Base-by-base conservation (phyloP, 768 basidiomycete genomes). In the Melanogaster broomeanus region DNA sequence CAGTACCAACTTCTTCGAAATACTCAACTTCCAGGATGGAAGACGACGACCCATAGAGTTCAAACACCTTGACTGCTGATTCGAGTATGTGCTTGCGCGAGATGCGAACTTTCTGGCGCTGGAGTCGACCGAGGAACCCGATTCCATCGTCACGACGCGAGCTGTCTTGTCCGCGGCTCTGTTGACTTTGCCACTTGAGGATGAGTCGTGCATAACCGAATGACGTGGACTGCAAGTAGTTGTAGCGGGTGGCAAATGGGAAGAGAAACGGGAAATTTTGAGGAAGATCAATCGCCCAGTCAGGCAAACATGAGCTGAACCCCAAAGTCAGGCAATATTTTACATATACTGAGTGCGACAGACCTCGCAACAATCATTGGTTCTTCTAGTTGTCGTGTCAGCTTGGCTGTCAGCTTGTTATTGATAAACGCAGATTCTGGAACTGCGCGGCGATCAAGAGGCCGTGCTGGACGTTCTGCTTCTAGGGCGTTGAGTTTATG, bases 291-390 rank as follows among this genome's bases (percentile, higher is more conserved):
- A 94, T 74, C 0, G 96, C 91, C 97, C 97, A 99, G 63, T 97
- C 94, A 6, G 97, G 97, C 4, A 98, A 74, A 71, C 97, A 98
- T 22, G 92, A 92, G 61, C 96, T 97, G 21, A 24, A 48, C 10
- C 18, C 45, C 7, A 48, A 53, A 25, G 45, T 53, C 16, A 56
- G 34, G 22, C 0, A 41, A 35, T 16, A 48, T 27, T 15, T 44
- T 31, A 19, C 8, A 19, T n/a, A 25, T 18, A 18, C n/a, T 13
- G n/a, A 52, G 30, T 16, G 35, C 7, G 46, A 66, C 77, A 55
- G 60, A 93, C 93, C 93, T 95, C 2, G 96, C 97, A 39, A 99
- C 94, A 56, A 99, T 97, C 93, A 98, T 97, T 0, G 93, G 92
- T 65, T 99, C 97, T 61, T 99, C 97, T 38, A 99, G 69, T 66